These are phyloP conservation scores for Trapa incisa DNA, from an alignment of 345 rosid genomes.

Conservation along the genomic window DNA sequence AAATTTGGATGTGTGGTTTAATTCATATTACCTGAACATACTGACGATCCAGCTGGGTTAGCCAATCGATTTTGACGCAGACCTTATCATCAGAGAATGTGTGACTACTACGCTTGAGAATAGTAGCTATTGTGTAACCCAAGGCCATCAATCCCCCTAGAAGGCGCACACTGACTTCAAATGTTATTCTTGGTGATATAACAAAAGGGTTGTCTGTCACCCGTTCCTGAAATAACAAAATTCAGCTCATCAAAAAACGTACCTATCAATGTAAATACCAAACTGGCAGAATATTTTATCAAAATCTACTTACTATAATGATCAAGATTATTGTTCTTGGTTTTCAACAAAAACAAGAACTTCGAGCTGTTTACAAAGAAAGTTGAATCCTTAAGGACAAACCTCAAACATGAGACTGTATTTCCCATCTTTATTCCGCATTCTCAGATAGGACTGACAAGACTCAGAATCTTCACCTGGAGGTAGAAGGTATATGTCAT, in stretches of 20 bases:
- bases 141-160: constrained; percentile 99
- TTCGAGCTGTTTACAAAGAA: not conserved
- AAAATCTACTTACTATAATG: not conserved
- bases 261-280: not conserved
- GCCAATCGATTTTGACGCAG: constrained; percentile 85
- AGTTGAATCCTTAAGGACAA: constrained; percentile 12
- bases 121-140: constrained; percentile 93
- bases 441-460: constrained; percentile 92
- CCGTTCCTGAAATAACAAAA: constrained; percentile 63
- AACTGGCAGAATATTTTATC: not conserved
- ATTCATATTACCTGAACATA: constrained; percentile 67
- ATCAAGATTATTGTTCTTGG: not conserved
- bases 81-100: constrained; percentile 68
- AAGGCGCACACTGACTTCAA: constrained; percentile 95
- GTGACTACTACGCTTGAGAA: constrained; percentile 92
- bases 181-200: constrained; percentile 95
- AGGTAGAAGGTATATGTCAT: constrained; percentile 95
- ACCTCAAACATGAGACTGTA: constrained; percentile 99
- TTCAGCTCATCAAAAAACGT: not conserved
- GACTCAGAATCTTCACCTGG: constrained; percentile 98
- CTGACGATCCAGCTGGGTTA: constrained; percentile 74
- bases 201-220: constrained; percentile 94
- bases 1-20: not conserved
- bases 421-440: constrained; percentile 98
- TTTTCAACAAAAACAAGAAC: not conserved